Base-by-base conservation (phyloP, 495 filamentous ascomycete genomes). In the Jackrogersella minutella region DNA sequence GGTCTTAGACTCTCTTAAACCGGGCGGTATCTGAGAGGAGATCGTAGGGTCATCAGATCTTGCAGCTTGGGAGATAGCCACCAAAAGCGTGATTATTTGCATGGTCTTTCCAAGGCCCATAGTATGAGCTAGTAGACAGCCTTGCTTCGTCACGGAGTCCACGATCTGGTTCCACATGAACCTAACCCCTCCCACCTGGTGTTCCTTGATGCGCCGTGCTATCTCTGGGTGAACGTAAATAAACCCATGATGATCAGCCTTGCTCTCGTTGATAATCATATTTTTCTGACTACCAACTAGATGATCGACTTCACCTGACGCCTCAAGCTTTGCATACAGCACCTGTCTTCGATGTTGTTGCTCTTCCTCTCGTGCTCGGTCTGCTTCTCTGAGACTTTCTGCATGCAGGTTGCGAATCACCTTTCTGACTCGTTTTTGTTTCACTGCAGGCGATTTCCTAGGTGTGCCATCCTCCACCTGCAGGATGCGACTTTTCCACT, bases 21-120 rank as follows among this genome's bases (percentile, higher is more conserved):
- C 69, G 33, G 77, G 41, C 0, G 93, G 93, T 11, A 97, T 84
- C 74, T 97, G 92, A 0, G 76, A 72, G 3, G 66, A 75, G 14
- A 94, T 79, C 0, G 74, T 67, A 0, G 77, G 74, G 39, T 93
- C 82, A 1, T 74, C 30, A 0, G 91, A 93, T 11, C 69, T 59
- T 17, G 87, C 81, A 1, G 92, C 85, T 60, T 88, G 80, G 5
- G 87, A 80, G 56, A 97, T 86, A 13, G 92, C 89, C 3, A 90
- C 81, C 1, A 97, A 81, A 34, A 97, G 76, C 0, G 92, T 89
- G 62, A 97, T 92, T 1, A 86, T 85, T 78, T 97, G 94, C 86
- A 97, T 91, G 0, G 94, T 97, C 76, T 98, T 98, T 11, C 93
- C 93, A 13, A 98, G 76, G 1, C 93, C 93, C 94, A 97, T 97